These are phyloP conservation scores for Colletotrichum sp. DNA, from an alignment of 2,329 filamentous ascomycete genomes.

Conservation along the genomic window DNA sequence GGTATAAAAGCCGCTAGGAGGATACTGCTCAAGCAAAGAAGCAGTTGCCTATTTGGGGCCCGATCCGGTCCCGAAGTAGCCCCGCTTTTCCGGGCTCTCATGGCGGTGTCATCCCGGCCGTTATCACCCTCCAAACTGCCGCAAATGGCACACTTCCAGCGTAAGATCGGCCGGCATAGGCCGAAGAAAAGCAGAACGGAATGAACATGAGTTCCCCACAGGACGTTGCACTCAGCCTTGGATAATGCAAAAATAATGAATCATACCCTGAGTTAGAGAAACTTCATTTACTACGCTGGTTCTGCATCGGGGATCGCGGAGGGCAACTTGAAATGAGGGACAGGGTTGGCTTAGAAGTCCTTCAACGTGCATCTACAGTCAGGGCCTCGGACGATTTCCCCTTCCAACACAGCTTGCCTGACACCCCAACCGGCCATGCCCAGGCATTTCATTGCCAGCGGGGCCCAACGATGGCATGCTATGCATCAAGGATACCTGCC, in stretches of 20 bases:
- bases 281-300: neutral
- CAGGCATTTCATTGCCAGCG: accelerated
- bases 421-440: neutral
- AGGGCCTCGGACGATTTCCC: accelerated
- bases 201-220: too few relatives aligned
- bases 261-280: neutral
- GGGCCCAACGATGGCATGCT: neutral
- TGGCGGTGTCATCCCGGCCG: too few relatives aligned
- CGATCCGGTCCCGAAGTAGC: accelerated
- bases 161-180: too few relatives aligned
- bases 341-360: accelerated
- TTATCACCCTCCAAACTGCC: too few relatives aligned
- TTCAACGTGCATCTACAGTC: neutral
- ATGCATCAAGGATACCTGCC: neutral
- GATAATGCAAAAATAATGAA: neutral
- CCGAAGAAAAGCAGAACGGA: too few relatives aligned
- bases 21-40: neutral
- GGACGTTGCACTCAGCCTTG: neutral
- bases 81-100: neutral
- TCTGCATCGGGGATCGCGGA: neutral
- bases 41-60: neutral
- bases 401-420: neutral
- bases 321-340: neutral
- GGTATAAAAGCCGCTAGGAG: accelerated
- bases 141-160: too few relatives aligned